Conservation (phyloP, 352 stramenopile genomes). For the Globisporangium echinulatum region DNA sequence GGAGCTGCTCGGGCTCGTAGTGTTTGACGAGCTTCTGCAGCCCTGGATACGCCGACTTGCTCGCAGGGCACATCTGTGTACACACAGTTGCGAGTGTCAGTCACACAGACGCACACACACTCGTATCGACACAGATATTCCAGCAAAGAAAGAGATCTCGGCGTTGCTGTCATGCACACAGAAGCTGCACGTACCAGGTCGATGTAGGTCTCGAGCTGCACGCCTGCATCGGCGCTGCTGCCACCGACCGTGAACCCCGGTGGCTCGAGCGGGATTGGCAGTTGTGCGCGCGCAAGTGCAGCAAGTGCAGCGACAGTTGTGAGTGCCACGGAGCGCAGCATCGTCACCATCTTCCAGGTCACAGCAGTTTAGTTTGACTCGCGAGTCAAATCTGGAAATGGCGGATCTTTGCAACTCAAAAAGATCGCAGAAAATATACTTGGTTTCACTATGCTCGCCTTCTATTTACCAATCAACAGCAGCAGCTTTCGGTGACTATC, state of each 20-base stretch:
- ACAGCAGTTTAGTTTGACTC: no score
- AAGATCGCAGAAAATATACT: background rate
- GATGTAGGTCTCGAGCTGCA: conserved; percentile 81
- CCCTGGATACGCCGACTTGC: conserved; percentile 57
- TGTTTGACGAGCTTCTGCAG: conserved; percentile 49
- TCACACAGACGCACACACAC: background rate
- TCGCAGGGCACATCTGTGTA: conserved; percentile 66
- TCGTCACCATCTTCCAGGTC: background rate
- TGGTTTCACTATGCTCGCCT: background rate
- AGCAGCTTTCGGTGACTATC: no score
- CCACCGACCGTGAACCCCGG: conserved; percentile 64
- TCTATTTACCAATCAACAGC: background rate
- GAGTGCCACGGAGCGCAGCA: conserved; percentile 13
- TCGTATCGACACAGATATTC: no score
- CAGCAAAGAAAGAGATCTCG: background rate
- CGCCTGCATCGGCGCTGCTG: conserved; percentile 39
- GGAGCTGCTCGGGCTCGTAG: conserved; percentile 53
- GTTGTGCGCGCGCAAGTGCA: conserved; percentile 24
- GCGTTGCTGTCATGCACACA: background rate
- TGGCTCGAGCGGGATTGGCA: conserved; percentile 52
- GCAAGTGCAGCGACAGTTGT: background rate
- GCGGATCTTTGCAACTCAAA: no score
- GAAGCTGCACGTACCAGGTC: conserved; percentile 41
- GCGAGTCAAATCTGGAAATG: no score
- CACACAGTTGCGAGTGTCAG: background rate